Base-by-base conservation (phyloP, 768 basidiomycete genomes). In the Collybia mongolica region DNA sequence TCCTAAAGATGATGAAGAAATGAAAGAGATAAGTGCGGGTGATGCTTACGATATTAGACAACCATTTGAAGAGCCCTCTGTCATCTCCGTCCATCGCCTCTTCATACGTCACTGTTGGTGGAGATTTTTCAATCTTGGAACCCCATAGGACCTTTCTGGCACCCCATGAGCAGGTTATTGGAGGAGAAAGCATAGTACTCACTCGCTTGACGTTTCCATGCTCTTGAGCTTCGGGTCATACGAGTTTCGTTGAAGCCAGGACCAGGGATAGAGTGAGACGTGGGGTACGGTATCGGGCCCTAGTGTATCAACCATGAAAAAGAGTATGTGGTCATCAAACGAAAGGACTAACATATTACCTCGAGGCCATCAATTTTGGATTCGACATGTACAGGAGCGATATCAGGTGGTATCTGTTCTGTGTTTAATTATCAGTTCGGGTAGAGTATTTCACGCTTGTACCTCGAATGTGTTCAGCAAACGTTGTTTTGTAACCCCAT, bases 401-500 rank as follows among this genome's bases (percentile, higher is more conserved):
- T 81, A 60, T 89, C 82, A 3, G 70, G 65, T 0, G 92, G 87
- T 48, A 98, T 88, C 94, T 96, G 57, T 20, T 36, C 36, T 20
- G 19, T 29, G 17, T 28, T 52, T 22, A 49, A 37, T 42, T 42
- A 44, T 39, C 39, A 9, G 3, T 52, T n/a, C 5, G 23, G 38
- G 15, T 32, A 12, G 14, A 3, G 11, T 32, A 32, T 14, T 32
- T 32, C 76, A 23, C n/a, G 12, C 26, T 26, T 39, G 23, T 57
- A 88, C 95, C 55, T 90, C 84, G 56, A 88, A 92, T 1, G 94
- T 93, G 60, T 90, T 85, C 45, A 93, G 71, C 8, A 98, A 67
- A n/a, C 95, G 78, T 66, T 98, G 96, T 61, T 92, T 95, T 15
- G 95, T 98, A 52, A 84, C 64, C 0, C 86, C 72, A 66, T 98